phyloP scores from a whole-genome alignment of 1,284 basidiomycete genomes.

The Puccinia horiana region DNA sequence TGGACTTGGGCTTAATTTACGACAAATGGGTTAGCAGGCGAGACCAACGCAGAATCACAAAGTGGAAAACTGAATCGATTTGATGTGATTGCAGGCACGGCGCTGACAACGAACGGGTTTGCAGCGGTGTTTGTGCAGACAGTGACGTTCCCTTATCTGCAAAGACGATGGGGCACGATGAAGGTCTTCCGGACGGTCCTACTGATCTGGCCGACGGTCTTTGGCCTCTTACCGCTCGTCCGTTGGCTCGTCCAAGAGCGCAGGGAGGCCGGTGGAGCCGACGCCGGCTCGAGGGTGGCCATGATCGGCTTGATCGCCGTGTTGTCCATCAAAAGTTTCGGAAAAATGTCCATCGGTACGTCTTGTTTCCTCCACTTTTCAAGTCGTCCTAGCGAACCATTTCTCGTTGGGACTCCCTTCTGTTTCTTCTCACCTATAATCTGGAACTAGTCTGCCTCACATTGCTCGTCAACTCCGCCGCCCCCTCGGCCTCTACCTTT shows the following conservation, averaged over 20 bases:
- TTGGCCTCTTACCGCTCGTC: constrained; percentile 19
- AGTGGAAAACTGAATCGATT: neutral
- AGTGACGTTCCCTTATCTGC: constrained; percentile 21
- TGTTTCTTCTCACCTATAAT: no score
- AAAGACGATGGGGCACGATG: constrained; percentile 34
- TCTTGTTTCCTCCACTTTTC: neutral
- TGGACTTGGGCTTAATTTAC: constrained; percentile 35
- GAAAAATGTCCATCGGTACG: constrained; percentile 22
- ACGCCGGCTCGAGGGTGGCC: constrained; percentile 17
- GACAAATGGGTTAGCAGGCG: constrained; percentile 22
- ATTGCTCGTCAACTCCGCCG: constrained; percentile 38
- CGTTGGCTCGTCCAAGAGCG: neutral
- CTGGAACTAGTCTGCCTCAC: constrained; percentile 21
- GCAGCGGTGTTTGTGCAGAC: constrained; percentile 28
- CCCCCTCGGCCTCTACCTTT: constrained; percentile 33
- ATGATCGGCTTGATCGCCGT: constrained; percentile 6
- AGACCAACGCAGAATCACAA: neutral
- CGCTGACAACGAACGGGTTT: constrained; percentile 40
- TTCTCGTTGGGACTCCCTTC: neutral
- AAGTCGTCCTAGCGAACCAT: no score
- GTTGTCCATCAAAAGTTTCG: constrained; percentile 40
- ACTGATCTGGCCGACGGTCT: constrained; percentile 8
- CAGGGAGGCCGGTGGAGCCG: neutral
- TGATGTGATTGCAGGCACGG: constrained; percentile 3
- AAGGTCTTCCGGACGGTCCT: constrained; percentile 24